Base-by-base conservation (phyloP, 768 basidiomycete species). In the Mycena rebaudengoi region DNA sequence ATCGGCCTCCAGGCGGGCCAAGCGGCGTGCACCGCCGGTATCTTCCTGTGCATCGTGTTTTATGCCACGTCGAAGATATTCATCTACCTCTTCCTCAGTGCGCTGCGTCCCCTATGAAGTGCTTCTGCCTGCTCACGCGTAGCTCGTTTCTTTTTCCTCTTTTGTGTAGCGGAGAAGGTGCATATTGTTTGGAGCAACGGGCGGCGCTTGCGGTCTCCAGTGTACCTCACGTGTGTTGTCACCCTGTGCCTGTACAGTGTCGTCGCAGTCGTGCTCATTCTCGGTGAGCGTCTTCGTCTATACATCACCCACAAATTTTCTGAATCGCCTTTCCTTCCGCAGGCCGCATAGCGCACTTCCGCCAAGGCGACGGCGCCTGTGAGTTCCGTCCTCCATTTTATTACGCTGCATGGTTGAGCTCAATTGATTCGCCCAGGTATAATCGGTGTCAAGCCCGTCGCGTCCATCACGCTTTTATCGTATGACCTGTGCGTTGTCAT, bases 1-100 rank as follows among this genome's bases (percentile, higher is more conserved):
- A 66, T 80, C 12, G 84, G 84, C 5, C 70, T 85, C 33, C 76
- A 80, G 48, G 60, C 73, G 26, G 76, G 73, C 50, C 21, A 58
- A 5, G 55, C 69, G 3, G 70, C 77, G 3, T 86, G 85, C 70
- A 69, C 75, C 4, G 67, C 78, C 14, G 83, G 79, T 7, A 81
- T 84, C 54, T 78, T 79, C 57, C 69, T 79, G 25, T 84, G 82
- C 71, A 77, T 84, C 57, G 60, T 69, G 35, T 76, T 81, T 56
- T 82, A 82, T 59, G 74, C 77, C 1, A 71, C 75, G 8, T 77
- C 80, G 7, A 82, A 84, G 64, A 57, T 84, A 7, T 76, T 84
- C 45, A 80, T 84, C 4, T 86, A 85, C 60, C 71, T 75, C 10
- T 85, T 84, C 62, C 76, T 85, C 26, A 74, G 77, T 77, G 49